Base-by-base conservation (phyloP, 202 grass and related monocot species). In the Cymbopogon flexuosus region DNA sequence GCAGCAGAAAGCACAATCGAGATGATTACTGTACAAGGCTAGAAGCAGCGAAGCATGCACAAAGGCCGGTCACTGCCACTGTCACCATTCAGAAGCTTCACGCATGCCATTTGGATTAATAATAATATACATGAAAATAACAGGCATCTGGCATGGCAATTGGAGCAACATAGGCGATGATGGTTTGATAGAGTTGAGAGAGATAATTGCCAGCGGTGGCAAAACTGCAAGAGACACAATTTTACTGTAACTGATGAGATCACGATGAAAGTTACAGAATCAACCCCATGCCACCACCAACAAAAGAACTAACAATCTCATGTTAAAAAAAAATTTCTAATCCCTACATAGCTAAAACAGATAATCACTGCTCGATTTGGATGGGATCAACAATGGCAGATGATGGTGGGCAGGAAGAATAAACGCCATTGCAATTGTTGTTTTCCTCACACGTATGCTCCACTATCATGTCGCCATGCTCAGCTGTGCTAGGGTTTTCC, bases 401-500 rank as follows among this genome's bases (percentile, higher is more conserved):
- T 12, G 57, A 36, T 1, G 18, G 16, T 60, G 49, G 35, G 56
- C 18, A 72, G 18, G 40, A 12, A 39, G 33, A 67, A 30, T 62
- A 65, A 29, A 68, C 46, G 3, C 24, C 68, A 73, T 34, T 73
- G 21, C 18, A 65, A 54, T 9, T 37, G 22, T 43, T 22, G 23
- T 68, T 58, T 59, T 61, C 82, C 37, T 77, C 64, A 31, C 41
- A 36, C 10, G 23, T n/a, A 40, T 41, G 49, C 10, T 59, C 35
- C 37, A 41, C 14, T 15, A 60, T 19, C 31, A 40, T 8, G 35
- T 10, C 8, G 8, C 67, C 63, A 39, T 34, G 63, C 46, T 67
- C 31, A 68, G 63, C 33, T 18, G 33, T 68, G 77, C 22, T 16
- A 61, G 27, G 70, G 43, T 68, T 75, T 81, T 85, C 70, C 77